These are phyloP conservation scores for Xylariaceae sp. DNA, from an alignment of 2,329 filamentous ascomycete species.

Conservation along the genomic window DNA sequence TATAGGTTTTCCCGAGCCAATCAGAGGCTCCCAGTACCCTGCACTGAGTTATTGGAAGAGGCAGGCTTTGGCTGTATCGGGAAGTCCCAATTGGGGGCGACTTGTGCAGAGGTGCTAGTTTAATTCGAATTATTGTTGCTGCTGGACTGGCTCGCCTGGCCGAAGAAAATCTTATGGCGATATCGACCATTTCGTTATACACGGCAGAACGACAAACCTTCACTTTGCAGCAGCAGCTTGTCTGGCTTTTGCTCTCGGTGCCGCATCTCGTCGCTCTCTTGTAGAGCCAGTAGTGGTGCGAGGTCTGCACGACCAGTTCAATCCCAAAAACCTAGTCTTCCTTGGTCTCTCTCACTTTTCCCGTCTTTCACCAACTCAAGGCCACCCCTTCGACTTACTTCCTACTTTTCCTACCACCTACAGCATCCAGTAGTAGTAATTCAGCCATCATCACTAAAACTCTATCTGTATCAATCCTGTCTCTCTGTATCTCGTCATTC, in stretches of 20 bases:
- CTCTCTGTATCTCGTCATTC: not conserved
- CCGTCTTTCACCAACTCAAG: conserved; percentile 19
- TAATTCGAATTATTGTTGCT: conserved; percentile 27
- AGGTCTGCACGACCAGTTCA: conserved; percentile 9
- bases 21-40: conserved; percentile 15
- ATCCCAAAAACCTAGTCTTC: no score
- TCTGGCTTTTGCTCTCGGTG: conserved; percentile 16
- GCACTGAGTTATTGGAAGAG: conserved; percentile 26
- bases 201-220: conserved; percentile 17
- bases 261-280: conserved; percentile 20
- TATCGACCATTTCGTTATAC: conserved; percentile 23
- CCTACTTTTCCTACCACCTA: not conserved
- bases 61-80: conserved; percentile 38
- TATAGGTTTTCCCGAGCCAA: conserved; percentile 40
- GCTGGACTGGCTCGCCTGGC: conserved; percentile 24
- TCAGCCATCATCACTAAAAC: not conserved
- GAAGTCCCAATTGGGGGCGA: conserved; percentile 33
- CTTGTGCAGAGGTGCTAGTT: conserved; percentile 20
- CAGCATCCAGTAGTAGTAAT: conserved; percentile 3
- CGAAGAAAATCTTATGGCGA: conserved; percentile 42
- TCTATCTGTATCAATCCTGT: not conserved
- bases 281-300: conserved; percentile 7
- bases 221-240: conserved; percentile 15
- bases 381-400: conserved; percentile 10
- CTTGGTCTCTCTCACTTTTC: no score